Evolutionary conservation across 2,329 filamentous ascomycete species (phyloP).

Genomic region (Xylaria sp.): DNA sequence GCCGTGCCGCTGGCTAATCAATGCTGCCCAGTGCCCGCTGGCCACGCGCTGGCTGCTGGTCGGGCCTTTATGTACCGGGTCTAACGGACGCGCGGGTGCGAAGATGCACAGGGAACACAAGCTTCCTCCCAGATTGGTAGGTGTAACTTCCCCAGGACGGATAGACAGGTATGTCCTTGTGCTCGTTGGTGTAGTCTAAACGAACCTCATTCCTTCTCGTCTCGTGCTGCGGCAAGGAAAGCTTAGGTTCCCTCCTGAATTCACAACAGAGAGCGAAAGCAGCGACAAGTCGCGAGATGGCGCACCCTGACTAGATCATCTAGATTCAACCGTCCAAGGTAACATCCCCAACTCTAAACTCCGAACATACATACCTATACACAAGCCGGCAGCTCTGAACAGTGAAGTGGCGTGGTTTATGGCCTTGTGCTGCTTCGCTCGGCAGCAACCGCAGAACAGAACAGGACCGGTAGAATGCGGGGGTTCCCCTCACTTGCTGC

Average conservation of each 20-base stretch:
- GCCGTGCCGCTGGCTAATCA: slow-evolving; percentile 27
- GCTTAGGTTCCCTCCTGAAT: background rate
- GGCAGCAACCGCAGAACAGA: slow-evolving; percentile 10
- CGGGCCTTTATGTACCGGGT: slow-evolving; percentile 4
- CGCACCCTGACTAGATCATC: slow-evolving; percentile 1
- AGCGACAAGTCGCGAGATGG: slow-evolving; percentile 2
- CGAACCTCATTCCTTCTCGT: background rate
- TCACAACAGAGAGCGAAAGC: background rate
- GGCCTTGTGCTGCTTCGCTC: slow-evolving; percentile 12
- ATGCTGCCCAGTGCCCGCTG: too few relatives aligned
- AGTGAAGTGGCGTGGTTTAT: slow-evolving; percentile 27
- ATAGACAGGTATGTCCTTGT: background rate
- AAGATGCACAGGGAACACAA: background rate
- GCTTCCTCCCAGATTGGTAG: background rate
- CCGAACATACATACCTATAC: slow-evolving; percentile 15
- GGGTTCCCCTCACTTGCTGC: slow-evolving; percentile 27
- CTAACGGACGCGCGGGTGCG: background rate
- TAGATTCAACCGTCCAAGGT: slow-evolving; percentile 16
- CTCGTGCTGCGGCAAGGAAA: slow-evolving; percentile 1
- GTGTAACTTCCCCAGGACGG: background rate
- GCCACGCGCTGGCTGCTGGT: slow-evolving; percentile 9
- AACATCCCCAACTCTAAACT: slow-evolving; percentile 8
- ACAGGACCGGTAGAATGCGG: slow-evolving; percentile 32
- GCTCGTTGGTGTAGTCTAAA: background rate
- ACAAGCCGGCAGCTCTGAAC: slow-evolving; percentile 11